phyloP scores from a whole-genome alignment of 176 grass and related monocot species.

The Eragrostis curvula region DNA sequence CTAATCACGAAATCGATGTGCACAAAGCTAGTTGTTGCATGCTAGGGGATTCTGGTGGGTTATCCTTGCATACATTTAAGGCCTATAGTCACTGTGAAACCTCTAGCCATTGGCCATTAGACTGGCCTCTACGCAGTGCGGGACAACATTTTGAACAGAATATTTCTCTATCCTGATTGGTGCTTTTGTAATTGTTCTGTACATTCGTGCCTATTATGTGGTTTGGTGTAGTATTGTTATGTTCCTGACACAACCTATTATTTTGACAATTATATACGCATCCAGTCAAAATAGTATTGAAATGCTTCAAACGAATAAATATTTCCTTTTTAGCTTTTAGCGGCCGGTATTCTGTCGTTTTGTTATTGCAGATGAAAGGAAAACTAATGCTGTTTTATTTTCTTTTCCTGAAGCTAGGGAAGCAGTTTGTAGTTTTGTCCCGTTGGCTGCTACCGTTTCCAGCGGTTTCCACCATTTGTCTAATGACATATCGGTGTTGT shows the following conservation, averaged over 20 bases:
- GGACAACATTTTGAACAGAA: not conserved
- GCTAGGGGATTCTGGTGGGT: not conserved
- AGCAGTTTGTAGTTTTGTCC: not conserved
- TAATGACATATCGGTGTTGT: not conserved
- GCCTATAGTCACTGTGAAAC: not conserved
- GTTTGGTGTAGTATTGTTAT: not conserved
- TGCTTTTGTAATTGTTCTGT: not conserved
- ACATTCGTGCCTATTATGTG: not conserved
- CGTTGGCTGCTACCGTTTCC: not conserved
- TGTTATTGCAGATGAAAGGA: too few species aligned
- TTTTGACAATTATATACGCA: not conserved
- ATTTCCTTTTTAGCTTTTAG: not conserved
- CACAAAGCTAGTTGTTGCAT: not conserved
- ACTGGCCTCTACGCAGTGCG: not conserved
- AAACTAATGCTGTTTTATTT: not conserved
- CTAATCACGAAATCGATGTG: not conserved
- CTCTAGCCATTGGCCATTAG: not conserved
- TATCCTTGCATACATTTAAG: not conserved
- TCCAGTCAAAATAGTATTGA: not conserved
- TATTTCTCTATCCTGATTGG: not conserved
- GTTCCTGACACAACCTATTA: not conserved
- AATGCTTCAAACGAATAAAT: not conserved
- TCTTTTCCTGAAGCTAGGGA: not conserved
- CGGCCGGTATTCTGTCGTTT: not conserved
- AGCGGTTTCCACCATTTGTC: constrained; percentile 26